These are phyloP conservation scores for Metschnikowia borealis DNA, from an alignment of 805 yeast genomes.

Conservation along the genomic window DNA sequence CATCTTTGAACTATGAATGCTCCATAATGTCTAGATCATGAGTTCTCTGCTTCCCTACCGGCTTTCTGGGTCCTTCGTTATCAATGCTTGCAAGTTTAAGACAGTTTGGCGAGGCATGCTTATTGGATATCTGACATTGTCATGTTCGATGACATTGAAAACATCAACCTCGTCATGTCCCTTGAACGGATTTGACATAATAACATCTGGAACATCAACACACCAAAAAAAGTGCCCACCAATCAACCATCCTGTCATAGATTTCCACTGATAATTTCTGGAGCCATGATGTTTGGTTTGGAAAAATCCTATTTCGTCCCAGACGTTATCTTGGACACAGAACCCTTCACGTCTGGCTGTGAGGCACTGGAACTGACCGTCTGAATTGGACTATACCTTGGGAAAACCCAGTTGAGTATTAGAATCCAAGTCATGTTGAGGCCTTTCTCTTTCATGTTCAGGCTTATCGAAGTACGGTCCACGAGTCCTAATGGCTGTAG, in stretches of 20 bases:
- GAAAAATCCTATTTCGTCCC: too few relatives aligned
- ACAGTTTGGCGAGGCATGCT: constrained; percentile 97
- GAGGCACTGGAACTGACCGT: too few relatives aligned
- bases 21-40: constrained; percentile 95
- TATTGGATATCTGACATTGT: constrained; percentile 94
- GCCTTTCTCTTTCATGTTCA: too few relatives aligned
- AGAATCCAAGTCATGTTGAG: too few relatives aligned
- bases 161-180: constrained; percentile 98
- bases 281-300: too few relatives aligned
- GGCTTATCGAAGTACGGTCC: too few relatives aligned
- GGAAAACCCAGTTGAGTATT: too few relatives aligned
- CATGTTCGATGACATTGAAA: constrained; percentile 91
- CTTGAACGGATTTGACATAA: constrained; percentile 91
- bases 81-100: constrained; percentile 82
- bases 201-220: constrained; percentile 90
- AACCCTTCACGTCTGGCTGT: too few relatives aligned
- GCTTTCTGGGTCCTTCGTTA: constrained; percentile 80
- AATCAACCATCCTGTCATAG: constrained; percentile 94
- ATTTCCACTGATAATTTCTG: constrained; percentile 91
- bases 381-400: too few relatives aligned
- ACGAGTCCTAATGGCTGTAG: too few relatives aligned
- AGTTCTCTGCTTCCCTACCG: constrained; percentile 82
- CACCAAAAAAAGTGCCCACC: constrained; percentile 99
- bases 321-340: too few relatives aligned
- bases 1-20: constrained; percentile 88